Conservation (phyloP, 1,284 basidiomycete species). For the Puccinia triticina region DNA sequence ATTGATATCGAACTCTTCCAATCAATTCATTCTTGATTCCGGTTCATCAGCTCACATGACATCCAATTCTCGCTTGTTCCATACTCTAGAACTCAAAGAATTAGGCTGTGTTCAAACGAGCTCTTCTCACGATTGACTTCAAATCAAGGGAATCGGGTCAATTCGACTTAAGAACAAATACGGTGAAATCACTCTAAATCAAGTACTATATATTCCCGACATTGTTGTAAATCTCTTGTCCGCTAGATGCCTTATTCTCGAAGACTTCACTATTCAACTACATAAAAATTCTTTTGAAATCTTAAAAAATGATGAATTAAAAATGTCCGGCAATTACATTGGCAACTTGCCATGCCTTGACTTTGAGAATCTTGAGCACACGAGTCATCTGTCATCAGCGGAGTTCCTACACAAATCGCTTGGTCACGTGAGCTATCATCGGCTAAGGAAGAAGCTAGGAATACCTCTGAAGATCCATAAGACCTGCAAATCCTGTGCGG, state of each 20-base stretch:
- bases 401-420: background rate
- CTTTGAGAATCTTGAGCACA: background rate
- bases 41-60: background rate
- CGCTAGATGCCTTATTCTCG: background rate
- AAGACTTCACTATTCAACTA: background rate
- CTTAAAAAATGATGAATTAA: too few relatives aligned
- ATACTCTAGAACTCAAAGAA: background rate
- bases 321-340: background rate
- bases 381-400: background rate
- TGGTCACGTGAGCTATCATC: background rate
- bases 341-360: background rate
- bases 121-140: background rate
- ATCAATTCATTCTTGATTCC: background rate
- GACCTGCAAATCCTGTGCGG: too few relatives aligned
- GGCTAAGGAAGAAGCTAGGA: too few relatives aligned
- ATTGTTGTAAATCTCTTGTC: too few relatives aligned
- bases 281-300: conserved; percentile 16
- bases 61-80: background rate
- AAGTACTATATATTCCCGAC: too few relatives aligned
- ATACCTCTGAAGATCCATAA: too few relatives aligned
- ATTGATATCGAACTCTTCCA: background rate
- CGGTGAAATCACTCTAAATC: background rate
- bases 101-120: background rate
- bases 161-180: background rate
- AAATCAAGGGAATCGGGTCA: background rate